Evolutionary conservation across 306 rosid genomes (phyloP), one percentile per base, ranked within the genome.

Genomic region (Comarum palustre): DNA sequence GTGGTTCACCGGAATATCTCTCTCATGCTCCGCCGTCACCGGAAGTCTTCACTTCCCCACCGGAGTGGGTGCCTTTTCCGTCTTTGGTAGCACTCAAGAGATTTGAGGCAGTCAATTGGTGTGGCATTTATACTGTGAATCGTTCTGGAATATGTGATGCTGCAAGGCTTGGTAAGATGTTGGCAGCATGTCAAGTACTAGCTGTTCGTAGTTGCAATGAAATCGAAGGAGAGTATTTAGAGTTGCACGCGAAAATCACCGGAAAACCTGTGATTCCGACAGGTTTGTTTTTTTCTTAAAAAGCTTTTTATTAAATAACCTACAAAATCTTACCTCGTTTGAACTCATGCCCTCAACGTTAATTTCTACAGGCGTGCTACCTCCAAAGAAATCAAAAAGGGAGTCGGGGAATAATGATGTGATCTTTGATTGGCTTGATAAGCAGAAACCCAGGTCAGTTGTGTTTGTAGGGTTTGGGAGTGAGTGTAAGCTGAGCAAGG

Each of bases 401-500:
- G 17, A 57, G 17, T 24, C 17, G 4, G 62, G 62, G 62, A 57
- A 25, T 12, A 57, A 25, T 12, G 34, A 25, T 54, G 14, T 24
- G 63, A 57, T 13, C 3, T 87, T 81, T 67, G 55, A 76, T 22
- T 87, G 89, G 84, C 82, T 85, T 72, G 82, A 74, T 60, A 50
- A 46, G 24, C 89, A 80, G 34, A 59, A 71, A 19, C 10, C 80
- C 4, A 61, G 52, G 34, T 83, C 86, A 17, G 80, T 82, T 15
- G 82, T 77, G 11, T 83, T 81, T 69, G 85, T 81, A 0, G 85
- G 82, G n/a, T 85, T 83, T 73, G 85, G 83, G 9, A 83, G 82
- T 50, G 87, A 85, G 57, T 85, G 69, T 8, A 81, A 68, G 31
- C 39, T 83, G 20, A 81, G 71, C 12, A 81, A 66, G 11, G 81